Evolutionary conservation across 768 basidiomycete species (phyloP).

Genomic region (Lactarius hatsudake): DNA sequence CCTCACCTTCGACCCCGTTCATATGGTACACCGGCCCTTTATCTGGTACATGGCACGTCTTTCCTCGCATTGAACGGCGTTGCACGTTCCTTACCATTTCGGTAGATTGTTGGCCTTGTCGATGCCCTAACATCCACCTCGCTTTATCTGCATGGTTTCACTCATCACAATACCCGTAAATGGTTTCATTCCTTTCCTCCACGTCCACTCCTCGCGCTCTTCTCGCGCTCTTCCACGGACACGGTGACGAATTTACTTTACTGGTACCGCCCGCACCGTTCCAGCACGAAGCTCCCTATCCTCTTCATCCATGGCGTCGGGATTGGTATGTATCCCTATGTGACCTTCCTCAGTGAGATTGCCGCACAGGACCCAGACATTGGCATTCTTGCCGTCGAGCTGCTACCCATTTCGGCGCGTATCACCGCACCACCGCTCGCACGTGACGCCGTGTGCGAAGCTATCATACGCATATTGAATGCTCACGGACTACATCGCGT

Average conservation of each 20-base stretch:
- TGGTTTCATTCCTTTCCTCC: conserved; percentile 51
- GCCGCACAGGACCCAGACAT: conserved; percentile 44
- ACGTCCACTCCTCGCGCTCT: conserved; percentile 42
- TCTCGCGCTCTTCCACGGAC: conserved; percentile 42
- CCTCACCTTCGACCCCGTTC: conserved; percentile 56
- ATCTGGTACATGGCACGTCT: conserved; percentile 57
- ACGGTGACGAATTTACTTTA: conserved; percentile 37
- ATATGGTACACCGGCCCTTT: conserved; percentile 53
- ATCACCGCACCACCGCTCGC: conserved; percentile 54
- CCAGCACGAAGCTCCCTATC: conserved; percentile 47
- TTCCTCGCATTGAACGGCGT: neutral
- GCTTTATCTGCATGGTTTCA: conserved; percentile 48
- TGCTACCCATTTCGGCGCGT: conserved; percentile 57
- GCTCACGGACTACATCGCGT: conserved; percentile 40
- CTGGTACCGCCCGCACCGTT: conserved; percentile 51
- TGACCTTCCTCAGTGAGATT: conserved; percentile 49
- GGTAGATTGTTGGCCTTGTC: conserved; percentile 51
- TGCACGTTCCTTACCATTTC: neutral
- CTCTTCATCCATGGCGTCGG: conserved; percentile 73
- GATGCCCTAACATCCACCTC: conserved; percentile 45
- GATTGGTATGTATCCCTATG: conserved; percentile 60
- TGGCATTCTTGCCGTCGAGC: conserved; percentile 58
- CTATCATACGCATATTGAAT: conserved; percentile 46
- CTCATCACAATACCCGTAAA: conserved; percentile 44
- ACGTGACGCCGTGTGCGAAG: conserved; percentile 40